A percentile compares a stretch with the other conserved stretches of the same genome.
phyloP scores from a whole-genome alignment of 2,329 filamentous ascomycete species.

The Ceratocystis colombiana region DNA sequence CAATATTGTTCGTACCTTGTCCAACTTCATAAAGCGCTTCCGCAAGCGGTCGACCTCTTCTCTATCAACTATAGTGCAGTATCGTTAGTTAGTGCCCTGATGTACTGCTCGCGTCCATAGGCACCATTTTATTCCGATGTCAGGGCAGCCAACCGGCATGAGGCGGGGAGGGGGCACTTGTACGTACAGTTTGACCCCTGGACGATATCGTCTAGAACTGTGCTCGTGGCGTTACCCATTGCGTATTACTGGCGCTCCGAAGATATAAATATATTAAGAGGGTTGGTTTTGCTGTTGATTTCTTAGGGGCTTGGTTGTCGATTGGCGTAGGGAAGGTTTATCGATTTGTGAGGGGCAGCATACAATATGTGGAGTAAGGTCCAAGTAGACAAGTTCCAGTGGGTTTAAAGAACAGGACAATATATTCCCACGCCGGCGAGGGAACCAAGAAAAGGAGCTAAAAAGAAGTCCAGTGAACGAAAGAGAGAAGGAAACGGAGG shows the following conservation, averaged over 20 bases:
- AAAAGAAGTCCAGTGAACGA: background rate
- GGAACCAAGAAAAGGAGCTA: background rate
- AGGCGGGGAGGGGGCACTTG: slow-evolving; percentile 27
- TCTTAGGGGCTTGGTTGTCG: background rate
- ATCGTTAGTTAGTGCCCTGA: slow-evolving; percentile 55
- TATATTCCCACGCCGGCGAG: slow-evolving; percentile 10
- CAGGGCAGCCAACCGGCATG: too few species aligned
- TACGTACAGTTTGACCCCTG: slow-evolving; percentile 82
- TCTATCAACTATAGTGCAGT: slow-evolving; percentile 61
- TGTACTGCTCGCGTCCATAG: slow-evolving; percentile 56
- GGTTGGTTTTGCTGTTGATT: background rate
- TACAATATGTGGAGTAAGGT: background rate
- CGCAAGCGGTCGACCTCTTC: slow-evolving; percentile 92
- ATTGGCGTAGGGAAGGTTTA: background rate
- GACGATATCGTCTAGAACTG: slow-evolving; percentile 88
- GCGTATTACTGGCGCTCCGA: slow-evolving; percentile 25
- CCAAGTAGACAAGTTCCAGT: background rate
- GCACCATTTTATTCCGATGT: too few species aligned
- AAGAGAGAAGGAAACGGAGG: slow-evolving; percentile 5
- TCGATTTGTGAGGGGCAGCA: background rate
- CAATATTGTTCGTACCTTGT: slow-evolving; percentile 59
- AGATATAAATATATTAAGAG: background rate
- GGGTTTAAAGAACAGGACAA: background rate
- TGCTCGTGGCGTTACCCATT: slow-evolving; percentile 61
- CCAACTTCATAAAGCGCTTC: slow-evolving; percentile 98